phyloP scores from a whole-genome alignment of 192 early-diverging fungal species.

The Backusella liffmaniae region DNA sequence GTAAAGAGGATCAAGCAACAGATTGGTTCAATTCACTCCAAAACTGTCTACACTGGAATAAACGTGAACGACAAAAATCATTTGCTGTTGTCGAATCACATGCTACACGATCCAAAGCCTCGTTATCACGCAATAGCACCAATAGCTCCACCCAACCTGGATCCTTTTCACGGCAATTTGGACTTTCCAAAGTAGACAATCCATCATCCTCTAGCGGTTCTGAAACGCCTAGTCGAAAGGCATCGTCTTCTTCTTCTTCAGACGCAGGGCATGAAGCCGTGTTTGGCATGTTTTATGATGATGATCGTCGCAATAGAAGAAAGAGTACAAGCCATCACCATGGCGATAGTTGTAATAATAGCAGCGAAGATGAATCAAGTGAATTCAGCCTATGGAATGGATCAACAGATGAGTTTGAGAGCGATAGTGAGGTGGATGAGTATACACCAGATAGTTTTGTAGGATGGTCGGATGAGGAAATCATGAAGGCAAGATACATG shows the following conservation, averaged over 20 bases:
- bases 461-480: conserved; percentile 31
- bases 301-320: background rate
- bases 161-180: background rate
- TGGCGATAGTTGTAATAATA: background rate
- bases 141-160: background rate
- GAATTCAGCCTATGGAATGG: background rate
- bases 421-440: conserved; percentile 8
- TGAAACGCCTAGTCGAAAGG: background rate
- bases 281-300: conserved; percentile 27
- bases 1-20: conserved; percentile 32
- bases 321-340: background rate
- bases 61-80: conserved; percentile 84
- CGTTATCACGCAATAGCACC: background rate
- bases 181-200: background rate
- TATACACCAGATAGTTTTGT: conserved; percentile 8
- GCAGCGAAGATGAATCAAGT: background rate
- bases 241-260: background rate
- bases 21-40: conserved; percentile 94
- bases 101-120: background rate
- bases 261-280: conserved; percentile 25
- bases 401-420: conserved; percentile 15
- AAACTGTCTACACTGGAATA: conserved; percentile 92
- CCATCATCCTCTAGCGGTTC: background rate
- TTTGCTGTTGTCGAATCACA: conserved; percentile 57
- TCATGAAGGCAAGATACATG: conserved; percentile 23